Conservation (phyloP, 2,329 filamentous ascomycete genomes). For the Diaporthe vexans region DNA sequence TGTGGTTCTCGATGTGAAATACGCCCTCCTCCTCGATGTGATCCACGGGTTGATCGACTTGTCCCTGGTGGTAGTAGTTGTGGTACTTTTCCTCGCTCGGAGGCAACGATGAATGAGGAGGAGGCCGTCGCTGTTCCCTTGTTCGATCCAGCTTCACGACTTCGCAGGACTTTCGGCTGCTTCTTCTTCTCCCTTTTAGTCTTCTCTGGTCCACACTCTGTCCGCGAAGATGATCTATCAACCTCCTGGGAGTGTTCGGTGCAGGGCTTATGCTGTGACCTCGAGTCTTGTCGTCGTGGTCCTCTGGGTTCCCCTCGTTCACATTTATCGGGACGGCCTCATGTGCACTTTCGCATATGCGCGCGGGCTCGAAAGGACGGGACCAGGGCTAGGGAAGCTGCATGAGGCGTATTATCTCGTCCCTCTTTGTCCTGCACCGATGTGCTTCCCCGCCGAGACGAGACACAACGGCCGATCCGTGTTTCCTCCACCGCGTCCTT, state of each 20-base stretch:
- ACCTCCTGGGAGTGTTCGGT: background rate
- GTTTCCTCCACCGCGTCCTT: slow-evolving; percentile 18
- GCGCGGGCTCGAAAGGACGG: background rate
- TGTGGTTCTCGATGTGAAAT: background rate
- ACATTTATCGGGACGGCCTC: slow-evolving; percentile 1
- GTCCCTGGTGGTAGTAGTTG: background rate
- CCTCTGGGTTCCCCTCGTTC: background rate
- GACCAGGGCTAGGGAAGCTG: slow-evolving; percentile 10
- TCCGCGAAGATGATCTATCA: background rate
- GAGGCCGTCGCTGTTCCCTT: slow-evolving; percentile 9
- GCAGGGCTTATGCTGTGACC: slow-evolving; percentile 6
- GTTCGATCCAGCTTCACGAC: slow-evolving; percentile 29
- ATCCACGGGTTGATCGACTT: background rate
- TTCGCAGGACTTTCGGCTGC: background rate
- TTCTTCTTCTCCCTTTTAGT: background rate
- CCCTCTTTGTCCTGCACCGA: background rate
- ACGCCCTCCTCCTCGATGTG: slow-evolving; percentile 1
- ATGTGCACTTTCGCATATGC: slow-evolving; percentile 34
- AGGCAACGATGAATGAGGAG: slow-evolving; percentile 6
- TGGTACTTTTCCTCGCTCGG: slow-evolving; percentile 7
- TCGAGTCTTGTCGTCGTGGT: background rate
- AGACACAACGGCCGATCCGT: slow-evolving; percentile 2
- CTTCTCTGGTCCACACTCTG: background rate
- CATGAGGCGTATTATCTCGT: slow-evolving; percentile 6
- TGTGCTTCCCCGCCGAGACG: slow-evolving; percentile 6